Percentiles rank a stretch among this genome's conserved stretches.
phyloP scores from a whole-genome alignment of 2,329 filamentous ascomycete genomes.

The Diaporthe batatas region DNA sequence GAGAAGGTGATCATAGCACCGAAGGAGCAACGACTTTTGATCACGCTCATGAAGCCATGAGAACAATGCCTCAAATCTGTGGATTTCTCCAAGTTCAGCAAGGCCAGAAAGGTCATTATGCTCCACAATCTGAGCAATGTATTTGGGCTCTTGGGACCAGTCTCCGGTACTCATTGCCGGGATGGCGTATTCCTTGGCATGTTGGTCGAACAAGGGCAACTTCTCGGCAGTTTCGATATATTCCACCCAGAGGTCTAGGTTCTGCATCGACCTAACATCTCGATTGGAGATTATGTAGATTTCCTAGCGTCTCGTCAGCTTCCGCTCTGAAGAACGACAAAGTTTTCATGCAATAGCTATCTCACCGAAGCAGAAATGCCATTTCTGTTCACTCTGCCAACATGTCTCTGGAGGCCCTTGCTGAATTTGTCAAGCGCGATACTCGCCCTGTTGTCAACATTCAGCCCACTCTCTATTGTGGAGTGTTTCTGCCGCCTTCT shows the following conservation, averaged over 20 bases:
- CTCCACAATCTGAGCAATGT: neutral
- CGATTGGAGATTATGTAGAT: neutral
- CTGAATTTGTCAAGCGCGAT: neutral
- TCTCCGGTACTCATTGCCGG: neutral
- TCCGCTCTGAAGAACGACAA: too few relatives aligned
- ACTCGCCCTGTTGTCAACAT: neutral
- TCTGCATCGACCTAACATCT: neutral
- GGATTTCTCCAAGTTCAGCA: too few relatives aligned
- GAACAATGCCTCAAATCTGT: too few relatives aligned
- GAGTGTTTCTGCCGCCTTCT: neutral
- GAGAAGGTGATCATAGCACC: too few relatives aligned
- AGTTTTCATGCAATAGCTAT: neutral
- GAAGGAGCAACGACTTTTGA: too few relatives aligned
- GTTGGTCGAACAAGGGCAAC: neutral
- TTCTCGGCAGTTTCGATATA: neutral
- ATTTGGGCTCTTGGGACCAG: neutral
- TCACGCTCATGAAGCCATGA: too few relatives aligned
- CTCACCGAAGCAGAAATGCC: neutral
- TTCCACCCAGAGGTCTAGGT: neutral
- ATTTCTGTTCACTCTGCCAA: neutral
- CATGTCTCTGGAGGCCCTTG: neutral
- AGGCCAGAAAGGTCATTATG: too few relatives aligned
- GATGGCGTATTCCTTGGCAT: neutral
- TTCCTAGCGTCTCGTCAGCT: neutral
- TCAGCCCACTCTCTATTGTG: neutral